These are phyloP conservation scores for Ploettnerulaceae sp. DNA, from an alignment of 2,329 filamentous ascomycete species.

Conservation along the genomic window DNA sequence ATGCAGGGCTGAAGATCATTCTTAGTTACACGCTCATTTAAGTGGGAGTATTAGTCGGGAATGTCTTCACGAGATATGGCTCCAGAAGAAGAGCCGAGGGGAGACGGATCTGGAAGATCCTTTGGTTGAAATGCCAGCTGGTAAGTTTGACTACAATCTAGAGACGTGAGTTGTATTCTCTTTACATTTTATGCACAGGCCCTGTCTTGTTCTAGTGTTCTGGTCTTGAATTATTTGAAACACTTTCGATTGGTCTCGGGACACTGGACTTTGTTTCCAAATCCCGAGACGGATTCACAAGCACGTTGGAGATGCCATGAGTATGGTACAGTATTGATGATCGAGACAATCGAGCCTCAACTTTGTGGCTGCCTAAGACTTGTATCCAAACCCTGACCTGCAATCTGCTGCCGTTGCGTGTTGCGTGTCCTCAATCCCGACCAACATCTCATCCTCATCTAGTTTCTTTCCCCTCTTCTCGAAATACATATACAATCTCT, in stretches of 20 bases:
- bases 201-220: no score
- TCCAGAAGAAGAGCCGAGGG: slow-evolving; percentile 47
- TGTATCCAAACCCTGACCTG: neutral
- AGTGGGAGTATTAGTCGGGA: slow-evolving; percentile 71
- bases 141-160: slow-evolving; percentile 67
- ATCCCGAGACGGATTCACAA: neutral
- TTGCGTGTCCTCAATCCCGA: no score
- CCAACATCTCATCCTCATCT: slow-evolving; percentile 9
- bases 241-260: no score
- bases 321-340: no score
- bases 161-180: slow-evolving; percentile 49
- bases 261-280: no score
- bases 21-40: slow-evolving; percentile 73
- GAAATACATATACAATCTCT: slow-evolving; percentile 72
- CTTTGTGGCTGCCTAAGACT: neutral
- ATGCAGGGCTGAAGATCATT: slow-evolving; percentile 20
- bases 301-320: no score
- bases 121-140: slow-evolving; percentile 60
- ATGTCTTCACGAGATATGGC: slow-evolving; percentile 72
- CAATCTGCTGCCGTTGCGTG: neutral
- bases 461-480: slow-evolving; percentile 78
- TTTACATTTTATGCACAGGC: no score
- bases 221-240: no score
- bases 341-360: neutral
- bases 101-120: slow-evolving; percentile 61